These are phyloP conservation scores for Neurospora terricola DNA, from an alignment of 495 filamentous ascomycete genomes.

Conservation along the genomic window DNA sequence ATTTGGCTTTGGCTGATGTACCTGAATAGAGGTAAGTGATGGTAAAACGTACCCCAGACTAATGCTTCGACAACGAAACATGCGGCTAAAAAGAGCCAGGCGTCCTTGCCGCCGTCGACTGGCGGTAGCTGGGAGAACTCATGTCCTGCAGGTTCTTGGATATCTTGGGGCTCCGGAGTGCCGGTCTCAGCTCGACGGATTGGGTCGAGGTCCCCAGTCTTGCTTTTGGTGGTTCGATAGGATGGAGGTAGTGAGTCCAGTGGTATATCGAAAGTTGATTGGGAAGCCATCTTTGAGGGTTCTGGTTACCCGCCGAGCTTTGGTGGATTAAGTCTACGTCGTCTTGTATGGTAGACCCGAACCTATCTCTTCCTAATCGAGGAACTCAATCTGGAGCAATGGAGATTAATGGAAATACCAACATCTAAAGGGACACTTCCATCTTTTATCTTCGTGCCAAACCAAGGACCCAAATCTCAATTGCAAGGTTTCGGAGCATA, in stretches of 20 bases:
- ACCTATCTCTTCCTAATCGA: not conserved
- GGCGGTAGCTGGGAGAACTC: constrained; percentile 40
- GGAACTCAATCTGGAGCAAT: not conserved
- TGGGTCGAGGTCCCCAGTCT: not conserved
- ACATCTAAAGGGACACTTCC: not conserved
- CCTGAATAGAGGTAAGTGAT: not conserved
- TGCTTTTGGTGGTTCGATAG: not conserved
- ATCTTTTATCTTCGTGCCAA: not conserved
- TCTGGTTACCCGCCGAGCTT: not conserved
- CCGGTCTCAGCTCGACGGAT: not conserved
- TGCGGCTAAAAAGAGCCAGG: constrained; percentile 54
- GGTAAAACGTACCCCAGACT: constrained; percentile 46
- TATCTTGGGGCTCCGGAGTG: not conserved
- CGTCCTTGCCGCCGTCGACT: constrained; percentile 50
- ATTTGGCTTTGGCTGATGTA: not conserved
- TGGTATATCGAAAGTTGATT: not conserved
- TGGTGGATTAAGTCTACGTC: not conserved
- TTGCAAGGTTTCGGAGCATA: not conserved
- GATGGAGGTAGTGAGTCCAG: not conserved
- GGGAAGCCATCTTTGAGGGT: not conserved
- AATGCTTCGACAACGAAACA: constrained; percentile 56
- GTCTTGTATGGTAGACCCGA: not conserved
- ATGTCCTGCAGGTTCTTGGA: not conserved
- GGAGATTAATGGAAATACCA: not conserved
- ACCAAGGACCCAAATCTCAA: not conserved